phyloP scores from a whole-genome alignment of 148 eudicot genomes.

The Persicaria maculosa region DNA sequence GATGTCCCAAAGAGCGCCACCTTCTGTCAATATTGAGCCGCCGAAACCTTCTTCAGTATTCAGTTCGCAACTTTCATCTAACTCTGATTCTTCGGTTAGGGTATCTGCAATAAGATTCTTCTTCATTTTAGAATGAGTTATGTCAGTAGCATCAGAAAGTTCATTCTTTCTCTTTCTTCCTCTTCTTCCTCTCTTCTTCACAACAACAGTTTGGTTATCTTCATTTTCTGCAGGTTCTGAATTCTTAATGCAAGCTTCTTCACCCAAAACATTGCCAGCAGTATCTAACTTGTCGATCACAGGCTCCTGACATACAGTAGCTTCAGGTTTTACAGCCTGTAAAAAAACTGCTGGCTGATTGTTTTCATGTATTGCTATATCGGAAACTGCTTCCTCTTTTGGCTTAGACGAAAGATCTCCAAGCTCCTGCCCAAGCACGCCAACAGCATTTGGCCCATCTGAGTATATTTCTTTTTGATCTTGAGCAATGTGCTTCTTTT shows the following conservation, averaged over 20 bases:
- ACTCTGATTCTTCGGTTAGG: constrained; percentile 12
- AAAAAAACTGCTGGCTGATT: constrained; percentile 6
- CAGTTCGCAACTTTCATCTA: background rate
- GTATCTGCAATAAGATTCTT: background rate
- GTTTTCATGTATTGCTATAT: constrained; percentile 10
- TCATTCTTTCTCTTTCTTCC: constrained; percentile 20
- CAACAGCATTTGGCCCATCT: constrained; percentile 22
- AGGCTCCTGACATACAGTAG: background rate
- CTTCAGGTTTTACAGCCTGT: constrained; percentile 10
- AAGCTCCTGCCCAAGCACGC: constrained; percentile 11
- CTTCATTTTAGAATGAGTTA: background rate
- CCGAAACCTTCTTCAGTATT: background rate
- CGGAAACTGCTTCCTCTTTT: constrained; percentile 9
- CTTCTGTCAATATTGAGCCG: background rate
- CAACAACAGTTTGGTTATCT: constrained; percentile 13
- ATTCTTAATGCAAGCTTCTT: constrained; percentile 17
- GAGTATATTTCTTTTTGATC: constrained; percentile 38
- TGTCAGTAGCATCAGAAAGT: background rate
- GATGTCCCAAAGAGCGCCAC: constrained; percentile 64
- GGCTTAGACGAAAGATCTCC: background rate
- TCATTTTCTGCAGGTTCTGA: constrained; percentile 14
- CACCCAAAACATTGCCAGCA: constrained; percentile 14
- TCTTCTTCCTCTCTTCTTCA: constrained; percentile 20
- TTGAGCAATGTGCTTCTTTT: constrained; percentile 28
- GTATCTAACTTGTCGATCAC: constrained; percentile 4